Percentiles rank a stretch among this genome's conserved stretches.
These are phyloP conservation scores for Chalciporus chontae DNA, from an alignment of 768 basidiomycete genomes.

Conservation along the genomic window DNA sequence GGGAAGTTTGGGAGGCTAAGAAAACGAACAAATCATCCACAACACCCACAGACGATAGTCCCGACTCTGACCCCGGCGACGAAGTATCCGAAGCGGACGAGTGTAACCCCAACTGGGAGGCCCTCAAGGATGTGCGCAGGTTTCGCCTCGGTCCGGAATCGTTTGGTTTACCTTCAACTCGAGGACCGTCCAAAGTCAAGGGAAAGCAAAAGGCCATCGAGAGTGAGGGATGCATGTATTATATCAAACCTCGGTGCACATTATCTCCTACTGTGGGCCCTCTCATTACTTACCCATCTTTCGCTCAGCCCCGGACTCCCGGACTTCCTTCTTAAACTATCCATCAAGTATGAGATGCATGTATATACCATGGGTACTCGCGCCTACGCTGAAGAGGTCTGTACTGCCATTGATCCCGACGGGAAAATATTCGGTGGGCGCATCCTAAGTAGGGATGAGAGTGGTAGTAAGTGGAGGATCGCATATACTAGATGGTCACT, in stretches of 20 bases:
- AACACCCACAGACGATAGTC: conserved; percentile 26
- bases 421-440: conserved; percentile 82
- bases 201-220: conserved; percentile 65
- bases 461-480: conserved; percentile 69
- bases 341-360: conserved; percentile 93
- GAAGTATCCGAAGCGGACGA: conserved; percentile 47
- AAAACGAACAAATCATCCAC: conserved; percentile 42
- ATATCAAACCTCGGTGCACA: conserved; percentile 91
- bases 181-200: conserved; percentile 40
- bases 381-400: conserved; percentile 94
- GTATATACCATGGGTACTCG: conserved; percentile 99
- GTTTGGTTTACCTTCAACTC: conserved; percentile 46
- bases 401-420: conserved; percentile 89
- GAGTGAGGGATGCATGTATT: conserved; percentile 89
- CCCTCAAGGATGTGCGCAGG: conserved; percentile 83
- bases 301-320: conserved; percentile 70
- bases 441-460: conserved; percentile 91
- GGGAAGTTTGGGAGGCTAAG: conserved; percentile 72
- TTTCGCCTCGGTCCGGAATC: conserved; percentile 85
- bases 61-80: conserved; percentile 39
- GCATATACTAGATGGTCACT: conserved; percentile 6
- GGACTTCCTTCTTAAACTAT: conserved; percentile 69
- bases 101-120: conserved; percentile 91
- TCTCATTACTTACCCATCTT: neutral
- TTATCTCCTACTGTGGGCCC: neutral